phyloP scores from a whole-genome alignment of 768 basidiomycete species.

The Asterophora parasitica region DNA sequence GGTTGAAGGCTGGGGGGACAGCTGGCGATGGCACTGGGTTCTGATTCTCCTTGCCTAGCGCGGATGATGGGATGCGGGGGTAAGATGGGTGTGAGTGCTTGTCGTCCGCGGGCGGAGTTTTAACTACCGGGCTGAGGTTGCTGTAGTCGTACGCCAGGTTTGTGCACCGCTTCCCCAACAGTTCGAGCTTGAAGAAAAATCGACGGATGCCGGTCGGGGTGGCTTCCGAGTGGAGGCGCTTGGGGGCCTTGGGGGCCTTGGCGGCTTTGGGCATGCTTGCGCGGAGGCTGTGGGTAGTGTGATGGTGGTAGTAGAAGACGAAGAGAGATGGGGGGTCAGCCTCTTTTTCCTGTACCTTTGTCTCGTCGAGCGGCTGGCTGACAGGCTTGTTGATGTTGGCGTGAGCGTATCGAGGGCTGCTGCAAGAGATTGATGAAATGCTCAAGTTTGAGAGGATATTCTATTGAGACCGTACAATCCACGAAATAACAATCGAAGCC shows the following conservation, averaged over 20 bases:
- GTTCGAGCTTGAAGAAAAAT: conserved; percentile 37
- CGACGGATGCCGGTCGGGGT: conserved; percentile 28
- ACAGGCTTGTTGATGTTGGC: no score
- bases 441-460: no score
- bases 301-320: neutral
- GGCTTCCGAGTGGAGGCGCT: neutral
- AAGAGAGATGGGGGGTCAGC: conserved; percentile 6
- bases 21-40: neutral
- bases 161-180: conserved; percentile 17
- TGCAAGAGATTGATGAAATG: no score
- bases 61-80: neutral
- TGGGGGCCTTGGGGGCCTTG: conserved; percentile 6
- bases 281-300: neutral
- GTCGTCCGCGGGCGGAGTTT: conserved; percentile 17
- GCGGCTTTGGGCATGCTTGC: conserved; percentile 9
- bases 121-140: conserved; percentile 21
- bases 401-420: no score
- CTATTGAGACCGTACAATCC: no score
- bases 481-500: no score
- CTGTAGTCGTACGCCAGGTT: conserved; percentile 12
- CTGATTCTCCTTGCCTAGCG: neutral
- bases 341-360: neutral
- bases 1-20: neutral
- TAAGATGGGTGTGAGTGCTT: neutral
- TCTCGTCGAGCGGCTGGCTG: no score